Conservation (phyloP, 192 early-diverging fungal genomes). For the Backusella circina region DNA sequence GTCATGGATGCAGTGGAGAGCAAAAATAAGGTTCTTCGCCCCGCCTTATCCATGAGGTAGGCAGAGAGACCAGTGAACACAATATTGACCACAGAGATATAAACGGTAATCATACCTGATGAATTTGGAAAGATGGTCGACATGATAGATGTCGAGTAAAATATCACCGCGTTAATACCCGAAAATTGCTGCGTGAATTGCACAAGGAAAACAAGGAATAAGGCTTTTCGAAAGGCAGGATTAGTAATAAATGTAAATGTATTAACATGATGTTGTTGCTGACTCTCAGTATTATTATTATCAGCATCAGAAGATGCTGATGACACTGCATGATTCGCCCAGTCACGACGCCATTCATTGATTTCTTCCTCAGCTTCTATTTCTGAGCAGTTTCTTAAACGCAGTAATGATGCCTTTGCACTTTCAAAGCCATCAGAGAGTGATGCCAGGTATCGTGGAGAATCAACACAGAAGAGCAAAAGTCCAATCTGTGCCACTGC, state of each 20-base stretch:
- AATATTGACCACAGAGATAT: slow-evolving; percentile 72
- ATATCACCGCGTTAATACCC: slow-evolving; percentile 89
- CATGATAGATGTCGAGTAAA: slow-evolving; percentile 79
- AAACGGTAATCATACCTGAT: slow-evolving; percentile 70
- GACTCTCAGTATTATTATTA: background rate
- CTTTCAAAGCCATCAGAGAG: slow-evolving; percentile 43
- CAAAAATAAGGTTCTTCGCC: slow-evolving; percentile 69
- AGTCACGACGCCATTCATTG: slow-evolving; percentile 41
- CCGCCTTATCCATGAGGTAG: slow-evolving; percentile 68
- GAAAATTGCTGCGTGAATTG: slow-evolving; percentile 85
- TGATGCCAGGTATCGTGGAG: slow-evolving; percentile 64
- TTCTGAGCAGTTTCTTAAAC: slow-evolving; percentile 44
- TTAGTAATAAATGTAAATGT: slow-evolving; percentile 40
- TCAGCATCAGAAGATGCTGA: slow-evolving; percentile 5
- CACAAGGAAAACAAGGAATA: slow-evolving; percentile 61
- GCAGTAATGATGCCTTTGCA: slow-evolving; percentile 50
- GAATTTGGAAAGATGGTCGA: slow-evolving; percentile 57
- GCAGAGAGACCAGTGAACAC: slow-evolving; percentile 72
- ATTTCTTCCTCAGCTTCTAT: slow-evolving; percentile 52
- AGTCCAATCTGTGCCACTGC: slow-evolving; percentile 62
- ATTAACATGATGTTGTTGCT: slow-evolving; percentile 20
- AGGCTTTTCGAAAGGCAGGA: slow-evolving; percentile 56
- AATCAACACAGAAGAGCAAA: slow-evolving; percentile 76
- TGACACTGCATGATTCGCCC: slow-evolving; percentile 23
- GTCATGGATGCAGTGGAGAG: slow-evolving; percentile 59